Evolutionary conservation across 768 basidiomycete species (phyloP).

Genomic region (Auriculariales sp.): DNA sequence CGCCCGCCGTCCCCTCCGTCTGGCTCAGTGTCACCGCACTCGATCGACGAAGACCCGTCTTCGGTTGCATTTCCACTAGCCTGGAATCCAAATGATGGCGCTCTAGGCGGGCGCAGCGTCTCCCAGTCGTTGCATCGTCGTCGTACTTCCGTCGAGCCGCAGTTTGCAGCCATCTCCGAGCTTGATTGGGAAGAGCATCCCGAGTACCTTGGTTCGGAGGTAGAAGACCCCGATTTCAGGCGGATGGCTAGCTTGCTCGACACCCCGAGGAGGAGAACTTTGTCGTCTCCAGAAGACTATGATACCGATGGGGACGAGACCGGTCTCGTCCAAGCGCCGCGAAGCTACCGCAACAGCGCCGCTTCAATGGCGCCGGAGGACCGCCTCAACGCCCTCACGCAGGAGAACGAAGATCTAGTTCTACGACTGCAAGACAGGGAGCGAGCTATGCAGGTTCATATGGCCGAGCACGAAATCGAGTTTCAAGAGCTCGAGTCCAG

Average conservation of each 20-base stretch:
- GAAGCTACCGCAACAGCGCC: slow-evolving; percentile 32
- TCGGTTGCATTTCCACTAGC: neutral
- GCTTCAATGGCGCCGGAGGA: slow-evolving; percentile 60
- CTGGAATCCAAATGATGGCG: neutral
- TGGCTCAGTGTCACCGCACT: neutral
- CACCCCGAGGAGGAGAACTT: slow-evolving; percentile 46
- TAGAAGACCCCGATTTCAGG: slow-evolving; percentile 25
- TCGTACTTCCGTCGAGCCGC: neutral
- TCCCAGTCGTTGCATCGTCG: neutral
- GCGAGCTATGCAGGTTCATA: slow-evolving; percentile 44
- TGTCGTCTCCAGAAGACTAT: slow-evolving; percentile 24
- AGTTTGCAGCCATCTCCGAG: neutral
- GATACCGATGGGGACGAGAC: slow-evolving; percentile 29
- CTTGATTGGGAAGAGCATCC: neutral
- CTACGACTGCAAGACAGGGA: slow-evolving; percentile 67
- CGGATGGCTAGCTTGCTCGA: slow-evolving; percentile 16
- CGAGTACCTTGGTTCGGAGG: neutral
- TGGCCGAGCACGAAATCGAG: slow-evolving; percentile 69
- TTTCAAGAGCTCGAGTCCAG: slow-evolving; percentile 64
- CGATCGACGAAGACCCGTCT: neutral
- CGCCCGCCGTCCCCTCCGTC: neutral
- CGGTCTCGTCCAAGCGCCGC: slow-evolving; percentile 14
- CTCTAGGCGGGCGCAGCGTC: neutral
- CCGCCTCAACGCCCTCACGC: slow-evolving; percentile 55
- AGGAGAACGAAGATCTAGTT: slow-evolving; percentile 59